Evolutionary conservation across 2,329 filamentous ascomycete species (phyloP).

Genomic region (Fusarium keratoplasticum): DNA sequence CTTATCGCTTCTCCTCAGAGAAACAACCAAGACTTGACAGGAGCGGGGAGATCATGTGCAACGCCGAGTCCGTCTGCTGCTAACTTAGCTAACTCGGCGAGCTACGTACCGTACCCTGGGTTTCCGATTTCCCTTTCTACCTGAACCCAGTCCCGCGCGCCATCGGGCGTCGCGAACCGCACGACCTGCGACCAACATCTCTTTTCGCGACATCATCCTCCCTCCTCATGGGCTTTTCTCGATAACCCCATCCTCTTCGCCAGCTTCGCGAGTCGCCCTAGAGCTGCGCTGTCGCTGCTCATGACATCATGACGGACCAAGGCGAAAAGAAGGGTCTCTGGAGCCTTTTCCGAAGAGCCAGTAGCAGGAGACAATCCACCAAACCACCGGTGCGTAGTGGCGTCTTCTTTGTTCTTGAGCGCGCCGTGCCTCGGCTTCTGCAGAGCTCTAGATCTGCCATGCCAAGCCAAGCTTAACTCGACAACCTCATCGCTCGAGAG

Average conservation of each 20-base stretch:
- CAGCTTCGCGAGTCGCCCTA: slow-evolving; percentile 22
- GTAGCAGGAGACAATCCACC: slow-evolving; percentile 45
- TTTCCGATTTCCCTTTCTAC: slow-evolving; percentile 14
- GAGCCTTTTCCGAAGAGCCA: slow-evolving; percentile 63
- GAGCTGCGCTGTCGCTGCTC: slow-evolving; percentile 21
- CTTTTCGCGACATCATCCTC: neutral
- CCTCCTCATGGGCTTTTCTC: slow-evolving; percentile 7
- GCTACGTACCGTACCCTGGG: neutral
- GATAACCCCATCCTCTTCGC: neutral
- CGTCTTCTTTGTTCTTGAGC: neutral
- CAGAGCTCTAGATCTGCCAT: slow-evolving; percentile 20
- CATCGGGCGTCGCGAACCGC: slow-evolving; percentile 25
- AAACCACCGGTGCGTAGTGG: slow-evolving; percentile 38
- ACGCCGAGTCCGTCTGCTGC: slow-evolving; percentile 25
- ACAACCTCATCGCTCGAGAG: neutral
- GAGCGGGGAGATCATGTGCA: slow-evolving; percentile 32
- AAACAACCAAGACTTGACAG: neutral
- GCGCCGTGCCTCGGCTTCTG: neutral
- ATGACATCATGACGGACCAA: slow-evolving; percentile 50
- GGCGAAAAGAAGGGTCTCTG: slow-evolving; percentile 58
- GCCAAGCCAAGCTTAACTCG: slow-evolving; percentile 13
- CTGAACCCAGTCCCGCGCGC: slow-evolving; percentile 23
- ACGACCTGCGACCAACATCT: slow-evolving; percentile 24
- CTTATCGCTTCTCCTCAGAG: neutral
- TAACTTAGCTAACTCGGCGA: slow-evolving; percentile 7